phyloP scores from a whole-genome alignment of 2,329 filamentous ascomycete genomes.

The Trichothecium sympodiale region DNA sequence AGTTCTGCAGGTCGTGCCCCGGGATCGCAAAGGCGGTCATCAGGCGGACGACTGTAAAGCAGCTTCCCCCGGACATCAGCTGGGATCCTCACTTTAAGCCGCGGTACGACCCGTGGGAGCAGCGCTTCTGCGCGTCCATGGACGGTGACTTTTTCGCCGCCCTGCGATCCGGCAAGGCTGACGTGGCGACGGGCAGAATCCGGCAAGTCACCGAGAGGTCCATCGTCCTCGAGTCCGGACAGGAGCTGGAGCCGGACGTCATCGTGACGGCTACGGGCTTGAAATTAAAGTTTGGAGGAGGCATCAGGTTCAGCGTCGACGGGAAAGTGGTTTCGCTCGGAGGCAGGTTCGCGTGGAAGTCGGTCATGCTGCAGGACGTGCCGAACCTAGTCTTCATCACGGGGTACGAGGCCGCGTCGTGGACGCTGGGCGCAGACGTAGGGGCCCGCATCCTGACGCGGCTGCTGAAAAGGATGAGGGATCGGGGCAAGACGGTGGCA shows the following conservation, averaged over 20 bases:
- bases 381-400: slow-evolving; percentile 49
- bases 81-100: slow-evolving; percentile 45
- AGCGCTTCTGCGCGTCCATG: slow-evolving; percentile 50
- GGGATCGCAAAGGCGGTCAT: slow-evolving; percentile 30
- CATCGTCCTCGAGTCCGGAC: slow-evolving; percentile 31
- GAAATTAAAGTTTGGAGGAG: slow-evolving; percentile 42
- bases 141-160: slow-evolving; percentile 34
- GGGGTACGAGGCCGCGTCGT: slow-evolving; percentile 49
- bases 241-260: slow-evolving; percentile 42
- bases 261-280: slow-evolving; percentile 58
- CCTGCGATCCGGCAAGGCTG: slow-evolving; percentile 23
- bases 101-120: slow-evolving; percentile 51
- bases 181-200: slow-evolving; percentile 35
- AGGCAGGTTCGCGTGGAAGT: slow-evolving; percentile 44
- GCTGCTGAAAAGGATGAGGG: slow-evolving; percentile 37
- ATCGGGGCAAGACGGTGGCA: slow-evolving; percentile 27
- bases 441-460: slow-evolving; percentile 36
- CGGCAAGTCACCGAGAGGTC: slow-evolving; percentile 28
- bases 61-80: slow-evolving; percentile 36
- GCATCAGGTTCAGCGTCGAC: slow-evolving; percentile 39
- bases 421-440: slow-evolving; percentile 51
- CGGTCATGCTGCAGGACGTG: slow-evolving; percentile 49
- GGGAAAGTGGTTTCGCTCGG: slow-evolving; percentile 28
- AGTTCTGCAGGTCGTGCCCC: slow-evolving; percentile 40
- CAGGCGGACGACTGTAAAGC: slow-evolving; percentile 23